Conservation (phyloP, 371 early-diverging fungal genomes). For the Apophysomyces variabilis region DNA sequence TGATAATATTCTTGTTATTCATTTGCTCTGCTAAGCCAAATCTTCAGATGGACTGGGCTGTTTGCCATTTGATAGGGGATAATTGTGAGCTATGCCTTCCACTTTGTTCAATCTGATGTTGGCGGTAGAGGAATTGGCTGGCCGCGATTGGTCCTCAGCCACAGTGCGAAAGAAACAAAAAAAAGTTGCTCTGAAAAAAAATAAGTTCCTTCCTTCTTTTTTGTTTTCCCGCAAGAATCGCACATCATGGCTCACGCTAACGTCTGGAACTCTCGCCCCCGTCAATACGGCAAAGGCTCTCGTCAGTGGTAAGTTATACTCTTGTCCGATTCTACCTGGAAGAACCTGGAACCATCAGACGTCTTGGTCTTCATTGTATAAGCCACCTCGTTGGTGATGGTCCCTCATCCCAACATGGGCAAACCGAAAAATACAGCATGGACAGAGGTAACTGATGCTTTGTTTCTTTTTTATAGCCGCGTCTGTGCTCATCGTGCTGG, state of each 20-base stretch:
- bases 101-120: no score
- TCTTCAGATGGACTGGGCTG: no score
- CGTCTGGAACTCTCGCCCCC: constrained; percentile 95
- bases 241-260: constrained; percentile 88
- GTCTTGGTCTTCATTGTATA: not conserved
- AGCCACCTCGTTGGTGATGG: constrained; percentile 3
- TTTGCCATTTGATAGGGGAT: no score
- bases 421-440: not conserved
- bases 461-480: constrained; percentile 64
- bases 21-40: no score
- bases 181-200: not conserved
- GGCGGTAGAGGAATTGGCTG: no score
- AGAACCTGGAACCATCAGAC: not conserved
- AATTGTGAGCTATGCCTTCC: no score
- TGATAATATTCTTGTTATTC: no score
- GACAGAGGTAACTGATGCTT: not conserved
- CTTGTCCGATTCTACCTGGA: not conserved
- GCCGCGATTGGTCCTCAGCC: constrained; percentile 8
- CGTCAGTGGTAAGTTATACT: constrained; percentile 82
- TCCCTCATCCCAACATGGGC: no score
- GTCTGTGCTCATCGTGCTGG: constrained; percentile 97
- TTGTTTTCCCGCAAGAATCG: constrained; percentile 10
- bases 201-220: constrained; percentile 9
- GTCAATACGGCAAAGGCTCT: constrained; percentile 95
- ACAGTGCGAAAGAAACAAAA: constrained; percentile 2